These are phyloP conservation scores for Taphrina wiesneri DNA, from an alignment of 1,139 yeast genomes.

Conservation along the genomic window DNA sequence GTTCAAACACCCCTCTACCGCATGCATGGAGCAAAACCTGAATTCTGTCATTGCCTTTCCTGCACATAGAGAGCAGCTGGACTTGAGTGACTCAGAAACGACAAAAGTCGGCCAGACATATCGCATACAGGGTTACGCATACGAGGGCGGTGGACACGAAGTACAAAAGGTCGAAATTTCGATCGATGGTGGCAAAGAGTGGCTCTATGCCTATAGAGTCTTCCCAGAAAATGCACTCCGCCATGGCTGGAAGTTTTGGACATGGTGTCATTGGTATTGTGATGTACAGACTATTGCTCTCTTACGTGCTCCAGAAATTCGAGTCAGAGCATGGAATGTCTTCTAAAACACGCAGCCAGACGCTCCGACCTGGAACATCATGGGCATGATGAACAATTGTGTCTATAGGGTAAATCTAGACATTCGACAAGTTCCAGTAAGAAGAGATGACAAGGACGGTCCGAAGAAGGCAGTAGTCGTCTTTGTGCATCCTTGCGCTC, in stretches of 20 bases:
- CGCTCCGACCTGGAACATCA: slow-evolving; percentile 48
- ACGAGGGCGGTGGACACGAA: slow-evolving; percentile 46
- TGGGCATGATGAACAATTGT: slow-evolving; percentile 48
- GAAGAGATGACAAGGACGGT: slow-evolving; percentile 4
- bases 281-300: slow-evolving; percentile 41
- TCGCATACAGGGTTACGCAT: slow-evolving; percentile 44
- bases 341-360: slow-evolving; percentile 46
- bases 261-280: slow-evolving; percentile 47
- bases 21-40: slow-evolving; percentile 12
- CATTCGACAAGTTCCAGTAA: slow-evolving; percentile 38
- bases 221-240: slow-evolving; percentile 42
- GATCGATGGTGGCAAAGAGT: slow-evolving; percentile 44
- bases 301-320: slow-evolving; percentile 40
- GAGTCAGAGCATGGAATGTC: slow-evolving; percentile 47
- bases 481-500: slow-evolving; percentile 45
- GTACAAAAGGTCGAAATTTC: slow-evolving; percentile 46
- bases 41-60: slow-evolving; percentile 5
- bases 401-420: slow-evolving; percentile 47
- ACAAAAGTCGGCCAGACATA: neutral
- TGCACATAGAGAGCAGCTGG: neutral
- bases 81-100: neutral
- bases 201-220: slow-evolving; percentile 44
- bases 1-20: slow-evolving; percentile 1
- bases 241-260: slow-evolving; percentile 45
- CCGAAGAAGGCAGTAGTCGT: neutral